Evolutionary conservation across 306 rosid genomes (phyloP).

Genomic region (Castanea crenata): DNA sequence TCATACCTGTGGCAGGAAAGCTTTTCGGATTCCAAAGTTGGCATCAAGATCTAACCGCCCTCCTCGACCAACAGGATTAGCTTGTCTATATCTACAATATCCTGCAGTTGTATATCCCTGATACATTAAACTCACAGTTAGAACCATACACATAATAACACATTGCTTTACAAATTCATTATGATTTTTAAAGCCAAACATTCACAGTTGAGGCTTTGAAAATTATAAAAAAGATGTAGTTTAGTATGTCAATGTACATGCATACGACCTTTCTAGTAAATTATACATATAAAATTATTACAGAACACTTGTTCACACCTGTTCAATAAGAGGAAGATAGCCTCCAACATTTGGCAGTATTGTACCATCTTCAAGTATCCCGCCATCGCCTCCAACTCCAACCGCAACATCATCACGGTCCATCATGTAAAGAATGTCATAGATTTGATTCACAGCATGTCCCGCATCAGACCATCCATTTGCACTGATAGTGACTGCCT

Average conservation of each 20-base stretch:
- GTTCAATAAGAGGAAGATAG: constrained; percentile 85
- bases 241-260: neutral
- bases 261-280: neutral
- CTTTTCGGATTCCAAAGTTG: constrained; percentile 72
- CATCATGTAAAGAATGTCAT: constrained; percentile 92
- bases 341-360: constrained; percentile 87
- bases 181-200: neutral
- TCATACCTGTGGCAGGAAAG: constrained; percentile 88
- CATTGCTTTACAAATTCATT: neutral
- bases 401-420: constrained; percentile 76
- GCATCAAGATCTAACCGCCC: constrained; percentile 73
- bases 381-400: constrained; percentile 96
- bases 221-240: neutral
- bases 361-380: constrained; percentile 66
- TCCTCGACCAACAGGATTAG: constrained; percentile 68
- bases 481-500: constrained; percentile 73
- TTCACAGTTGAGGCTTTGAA: neutral
- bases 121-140: constrained; percentile 6
- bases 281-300: no score
- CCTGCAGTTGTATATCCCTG: constrained; percentile 81
- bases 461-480: constrained; percentile 89
- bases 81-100: constrained; percentile 82
- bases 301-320: constrained; percentile 37
- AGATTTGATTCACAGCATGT: constrained; percentile 93
- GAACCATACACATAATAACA: neutral